phyloP scores from a whole-genome alignment of 257 asterid species.

The Solanum sitiens region DNA sequence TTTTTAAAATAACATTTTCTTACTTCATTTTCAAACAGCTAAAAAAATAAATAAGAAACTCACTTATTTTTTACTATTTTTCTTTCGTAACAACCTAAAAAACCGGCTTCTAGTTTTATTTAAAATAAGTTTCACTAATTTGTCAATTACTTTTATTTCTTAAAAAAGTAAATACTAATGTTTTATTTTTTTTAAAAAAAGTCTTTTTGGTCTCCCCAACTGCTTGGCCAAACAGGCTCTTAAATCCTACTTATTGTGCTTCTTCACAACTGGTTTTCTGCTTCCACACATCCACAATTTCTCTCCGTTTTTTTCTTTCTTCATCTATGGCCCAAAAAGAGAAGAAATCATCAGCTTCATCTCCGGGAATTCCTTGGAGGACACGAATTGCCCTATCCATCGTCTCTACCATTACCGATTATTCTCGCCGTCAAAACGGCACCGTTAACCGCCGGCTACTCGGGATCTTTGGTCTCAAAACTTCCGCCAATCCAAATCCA shows the following conservation, averaged over 20 bases:
- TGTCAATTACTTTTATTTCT: no score
- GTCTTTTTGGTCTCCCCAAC: background rate
- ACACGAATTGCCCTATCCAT: conserved; percentile 33
- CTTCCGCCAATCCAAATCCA: conserved; percentile 28
- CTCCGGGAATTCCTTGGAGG: conserved; percentile 36
- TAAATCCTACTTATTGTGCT: background rate
- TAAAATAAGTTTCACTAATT: no score
- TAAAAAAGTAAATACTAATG: no score
- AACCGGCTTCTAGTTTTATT: no score
- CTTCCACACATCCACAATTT: background rate
- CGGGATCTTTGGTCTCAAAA: conserved; percentile 6
- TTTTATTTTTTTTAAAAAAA: no score
- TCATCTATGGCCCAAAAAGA: background rate
- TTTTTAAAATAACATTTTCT: no score
- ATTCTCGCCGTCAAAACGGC: conserved; percentile 44
- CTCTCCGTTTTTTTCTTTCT: background rate
- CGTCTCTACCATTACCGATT: conserved; percentile 18
- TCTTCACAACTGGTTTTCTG: background rate
- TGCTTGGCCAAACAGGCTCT: background rate
- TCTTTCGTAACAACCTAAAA: no score
- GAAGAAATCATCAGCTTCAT: background rate
- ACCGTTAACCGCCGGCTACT: conserved; percentile 58
- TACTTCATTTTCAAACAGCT: no score
- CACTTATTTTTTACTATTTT: no score
- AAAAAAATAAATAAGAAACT: no score